phyloP scores from a whole-genome alignment of 805 yeast species.

The Wickerhamiella vanderwaltii region DNA sequence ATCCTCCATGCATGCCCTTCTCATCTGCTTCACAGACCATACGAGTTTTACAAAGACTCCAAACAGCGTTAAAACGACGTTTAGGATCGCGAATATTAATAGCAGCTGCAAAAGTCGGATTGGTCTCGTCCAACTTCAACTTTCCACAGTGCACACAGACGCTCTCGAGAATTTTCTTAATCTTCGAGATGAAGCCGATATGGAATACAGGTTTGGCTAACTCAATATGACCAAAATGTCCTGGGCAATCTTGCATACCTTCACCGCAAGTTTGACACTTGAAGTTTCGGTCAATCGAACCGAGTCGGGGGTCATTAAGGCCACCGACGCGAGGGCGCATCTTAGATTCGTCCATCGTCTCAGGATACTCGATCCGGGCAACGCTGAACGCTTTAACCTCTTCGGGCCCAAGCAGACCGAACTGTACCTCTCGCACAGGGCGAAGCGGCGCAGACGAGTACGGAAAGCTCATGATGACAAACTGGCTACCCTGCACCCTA shows the following conservation, averaged over 20 bases:
- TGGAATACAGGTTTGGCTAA: conserved; percentile 97
- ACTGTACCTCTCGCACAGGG: conserved; percentile 94
- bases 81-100: conserved; percentile 84
- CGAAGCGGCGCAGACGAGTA: conserved; percentile 98
- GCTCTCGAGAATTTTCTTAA: conserved; percentile 90
- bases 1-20: conserved; percentile 63
- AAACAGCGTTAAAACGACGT: conserved; percentile 91
- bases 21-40: conserved; percentile 89
- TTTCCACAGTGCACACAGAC: conserved; percentile 99
- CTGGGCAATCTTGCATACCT: conserved; percentile 98
- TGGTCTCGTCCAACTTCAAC: conserved; percentile 70
- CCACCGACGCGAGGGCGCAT: conserved; percentile 95
- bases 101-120: conserved; percentile 75
- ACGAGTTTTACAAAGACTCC: conserved; percentile 84
- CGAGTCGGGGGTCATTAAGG: conserved; percentile 89
- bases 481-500: neutral
- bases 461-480: conserved; percentile 39
- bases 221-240: conserved; percentile 98
- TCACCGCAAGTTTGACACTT: conserved; percentile 99
- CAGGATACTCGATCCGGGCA: conserved; percentile 96
- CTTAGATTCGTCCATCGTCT: conserved; percentile 97
- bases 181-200: conserved; percentile 80
- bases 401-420: conserved; percentile 95
- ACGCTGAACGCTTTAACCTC: conserved; percentile 95
- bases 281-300: conserved; percentile 92